These are phyloP conservation scores for Kodamaea sagamina DNA, from an alignment of 805 yeast species.

Conservation along the genomic window DNA sequence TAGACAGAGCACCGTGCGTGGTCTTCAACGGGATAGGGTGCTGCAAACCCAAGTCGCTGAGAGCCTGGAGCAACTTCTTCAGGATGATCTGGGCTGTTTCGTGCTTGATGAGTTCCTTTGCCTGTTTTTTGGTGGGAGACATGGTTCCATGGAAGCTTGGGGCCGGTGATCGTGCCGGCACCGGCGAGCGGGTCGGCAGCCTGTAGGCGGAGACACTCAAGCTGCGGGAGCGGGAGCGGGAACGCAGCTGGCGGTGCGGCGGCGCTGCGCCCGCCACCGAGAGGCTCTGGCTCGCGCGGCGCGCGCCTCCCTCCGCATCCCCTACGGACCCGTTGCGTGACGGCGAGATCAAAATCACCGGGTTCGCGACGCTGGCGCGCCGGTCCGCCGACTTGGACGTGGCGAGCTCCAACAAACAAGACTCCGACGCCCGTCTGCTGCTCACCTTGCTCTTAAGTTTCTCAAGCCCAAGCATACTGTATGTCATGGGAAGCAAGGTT, in stretches of 20 bases:
- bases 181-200: slow-evolving; percentile 7
- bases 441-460: slow-evolving; percentile 29
- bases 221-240: slow-evolving; percentile 16
- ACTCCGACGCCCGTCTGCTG: slow-evolving; percentile 29
- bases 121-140: slow-evolving; percentile 25
- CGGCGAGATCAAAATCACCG: slow-evolving; percentile 25
- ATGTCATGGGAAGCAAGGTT: slow-evolving; percentile 3
- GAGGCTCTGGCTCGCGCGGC: background rate
- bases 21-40: slow-evolving; percentile 40
- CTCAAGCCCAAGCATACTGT: slow-evolving; percentile 21
- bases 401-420: slow-evolving; percentile 24
- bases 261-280: slow-evolving; percentile 10
- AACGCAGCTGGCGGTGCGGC: slow-evolving; percentile 11
- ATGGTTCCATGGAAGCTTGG: slow-evolving; percentile 1
- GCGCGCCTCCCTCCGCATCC: background rate
- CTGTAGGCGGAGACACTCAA: slow-evolving; percentile 4
- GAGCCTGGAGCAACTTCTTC: slow-evolving; percentile 32
- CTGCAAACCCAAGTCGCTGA: slow-evolving; percentile 42
- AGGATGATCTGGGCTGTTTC: slow-evolving; percentile 39
- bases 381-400: slow-evolving; percentile 17
- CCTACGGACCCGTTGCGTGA: slow-evolving; percentile 8
- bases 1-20: slow-evolving; percentile 21
- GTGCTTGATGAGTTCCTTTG: slow-evolving; percentile 41
- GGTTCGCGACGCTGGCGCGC: slow-evolving; percentile 24
- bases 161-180: slow-evolving; percentile 1